These are phyloP conservation scores for Pseudocohnilembus persalinus DNA, from an alignment of 169 alveolate species.

Conservation along the genomic window DNA sequence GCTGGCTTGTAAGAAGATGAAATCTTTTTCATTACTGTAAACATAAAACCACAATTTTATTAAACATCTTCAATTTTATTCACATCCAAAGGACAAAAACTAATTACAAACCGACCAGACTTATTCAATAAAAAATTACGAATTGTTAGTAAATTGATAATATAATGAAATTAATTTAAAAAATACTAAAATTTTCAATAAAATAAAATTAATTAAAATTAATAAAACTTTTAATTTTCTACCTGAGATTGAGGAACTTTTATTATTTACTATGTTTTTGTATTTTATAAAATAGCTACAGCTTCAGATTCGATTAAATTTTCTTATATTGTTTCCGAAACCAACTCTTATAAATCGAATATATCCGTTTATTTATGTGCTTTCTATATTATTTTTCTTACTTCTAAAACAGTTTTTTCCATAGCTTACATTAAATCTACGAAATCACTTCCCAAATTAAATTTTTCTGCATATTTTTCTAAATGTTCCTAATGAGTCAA, in stretches of 20 bases:
- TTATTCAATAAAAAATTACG: too few species aligned
- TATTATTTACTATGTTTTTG: background rate
- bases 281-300: background rate
- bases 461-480: background rate
- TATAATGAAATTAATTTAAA: background rate
- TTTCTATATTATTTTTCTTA: background rate
- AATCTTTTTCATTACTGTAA: slow-evolving; percentile 28
- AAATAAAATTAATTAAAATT: too few species aligned
- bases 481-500: background rate
- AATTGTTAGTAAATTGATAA: too few species aligned
- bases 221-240: too few species aligned
- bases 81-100: slow-evolving; percentile 36
- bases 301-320: background rate
- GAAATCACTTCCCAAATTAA: background rate
- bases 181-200: too few species aligned
- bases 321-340: background rate
- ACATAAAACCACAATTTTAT: slow-evolving; percentile 26
- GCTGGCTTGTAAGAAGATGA: slow-evolving; percentile 34
- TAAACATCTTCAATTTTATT: slow-evolving; percentile 14
- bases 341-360: background rate
- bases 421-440: background rate
- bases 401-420: background rate
- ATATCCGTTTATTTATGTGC: background rate
- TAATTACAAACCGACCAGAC: slow-evolving; percentile 33
- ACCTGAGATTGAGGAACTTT: background rate